A percentile compares a stretch with the other conserved stretches of the same genome.
Evolutionary conservation across 2,329 filamentous ascomycete genomes (phyloP).

Genomic region (Phialophora verrucosa): DNA sequence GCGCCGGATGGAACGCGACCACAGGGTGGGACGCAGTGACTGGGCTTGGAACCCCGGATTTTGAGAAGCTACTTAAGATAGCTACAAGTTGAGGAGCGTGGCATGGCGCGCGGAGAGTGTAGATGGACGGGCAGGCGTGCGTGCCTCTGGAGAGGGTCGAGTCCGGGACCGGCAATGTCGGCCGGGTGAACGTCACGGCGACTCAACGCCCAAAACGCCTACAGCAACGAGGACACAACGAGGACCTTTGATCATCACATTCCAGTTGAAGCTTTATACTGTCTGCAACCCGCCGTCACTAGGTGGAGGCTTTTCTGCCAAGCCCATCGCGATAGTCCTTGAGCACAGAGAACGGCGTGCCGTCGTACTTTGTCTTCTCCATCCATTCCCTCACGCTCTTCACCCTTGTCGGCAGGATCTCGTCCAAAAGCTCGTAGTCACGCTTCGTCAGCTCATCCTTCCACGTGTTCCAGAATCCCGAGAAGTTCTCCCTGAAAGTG

Average conservation of each 20-base stretch:
- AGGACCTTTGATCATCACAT: too few species aligned
- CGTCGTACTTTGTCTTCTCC: constrained; percentile 18
- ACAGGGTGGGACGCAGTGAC: constrained; percentile 45
- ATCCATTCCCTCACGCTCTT: constrained; percentile 58
- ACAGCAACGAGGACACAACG: too few species aligned
- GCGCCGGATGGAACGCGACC: constrained; percentile 59
- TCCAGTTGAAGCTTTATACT: too few species aligned
- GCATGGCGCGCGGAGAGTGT: too few species aligned
- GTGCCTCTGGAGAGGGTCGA: too few species aligned
- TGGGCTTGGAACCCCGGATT: constrained; percentile 39
- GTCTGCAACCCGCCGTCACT: too few species aligned
- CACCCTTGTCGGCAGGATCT: constrained; percentile 57
- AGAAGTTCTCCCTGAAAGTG: constrained; percentile 56
- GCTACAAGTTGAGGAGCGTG: neutral
- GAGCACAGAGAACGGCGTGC: constrained; percentile 16
- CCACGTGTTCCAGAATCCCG: constrained; percentile 55
- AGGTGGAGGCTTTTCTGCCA: neutral
- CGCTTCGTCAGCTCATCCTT: constrained; percentile 50
- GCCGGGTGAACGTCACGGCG: too few species aligned
- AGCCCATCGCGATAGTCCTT: constrained; percentile 23
- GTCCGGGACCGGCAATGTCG: too few species aligned
- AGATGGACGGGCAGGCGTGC: too few species aligned
- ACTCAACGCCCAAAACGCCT: too few species aligned
- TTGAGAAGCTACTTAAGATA: constrained; percentile 28
- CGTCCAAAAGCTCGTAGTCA: constrained; percentile 57